phyloP scores from a whole-genome alignment of 371 early-diverging fungal species.

The Mortierella polycephala region DNA sequence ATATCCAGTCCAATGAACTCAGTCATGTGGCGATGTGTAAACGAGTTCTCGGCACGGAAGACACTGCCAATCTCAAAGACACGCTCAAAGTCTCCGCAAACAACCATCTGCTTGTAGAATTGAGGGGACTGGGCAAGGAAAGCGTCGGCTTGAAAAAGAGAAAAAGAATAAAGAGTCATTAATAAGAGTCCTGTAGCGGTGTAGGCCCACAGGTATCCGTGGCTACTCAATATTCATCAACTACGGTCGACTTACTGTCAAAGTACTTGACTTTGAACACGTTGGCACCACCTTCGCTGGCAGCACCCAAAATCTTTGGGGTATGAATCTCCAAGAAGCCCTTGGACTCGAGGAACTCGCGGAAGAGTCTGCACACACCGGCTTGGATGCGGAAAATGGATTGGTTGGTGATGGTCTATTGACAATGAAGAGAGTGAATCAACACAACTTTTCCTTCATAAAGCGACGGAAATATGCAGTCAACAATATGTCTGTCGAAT shows the following conservation, averaged over 20 bases:
- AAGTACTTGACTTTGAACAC: slow-evolving; percentile 99
- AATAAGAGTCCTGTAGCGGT: too few relatives aligned
- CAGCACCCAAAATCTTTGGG: slow-evolving; percentile 97
- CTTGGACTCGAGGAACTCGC: slow-evolving; percentile 88
- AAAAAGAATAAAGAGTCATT: background rate
- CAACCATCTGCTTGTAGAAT: slow-evolving; percentile 99
- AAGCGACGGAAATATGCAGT: background rate
- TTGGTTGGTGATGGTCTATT: slow-evolving; percentile 93
- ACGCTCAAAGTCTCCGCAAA: slow-evolving; percentile 97
- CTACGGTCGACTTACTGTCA: slow-evolving; percentile 68
- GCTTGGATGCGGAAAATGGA: slow-evolving; percentile 98
- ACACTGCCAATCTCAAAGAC: slow-evolving; percentile 99
- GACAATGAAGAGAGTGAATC: background rate
- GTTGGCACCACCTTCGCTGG: slow-evolving; percentile 99
- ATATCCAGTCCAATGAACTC: slow-evolving; percentile 99
- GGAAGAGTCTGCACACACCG: slow-evolving; percentile 94
- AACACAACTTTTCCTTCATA: too few relatives aligned
- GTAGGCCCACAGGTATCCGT: too few relatives aligned
- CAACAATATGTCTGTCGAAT: background rate
- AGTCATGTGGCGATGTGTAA: slow-evolving; percentile 99
- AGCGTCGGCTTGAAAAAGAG: slow-evolving; percentile 70
- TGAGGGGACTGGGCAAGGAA: slow-evolving; percentile 99
- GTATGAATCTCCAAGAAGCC: slow-evolving; percentile 99
- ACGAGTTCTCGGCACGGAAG: slow-evolving; percentile 99
- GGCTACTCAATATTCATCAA: too few relatives aligned